These are phyloP conservation scores for Sonneratia alba DNA, from an alignment of 345 rosid species.

Conservation along the genomic window DNA sequence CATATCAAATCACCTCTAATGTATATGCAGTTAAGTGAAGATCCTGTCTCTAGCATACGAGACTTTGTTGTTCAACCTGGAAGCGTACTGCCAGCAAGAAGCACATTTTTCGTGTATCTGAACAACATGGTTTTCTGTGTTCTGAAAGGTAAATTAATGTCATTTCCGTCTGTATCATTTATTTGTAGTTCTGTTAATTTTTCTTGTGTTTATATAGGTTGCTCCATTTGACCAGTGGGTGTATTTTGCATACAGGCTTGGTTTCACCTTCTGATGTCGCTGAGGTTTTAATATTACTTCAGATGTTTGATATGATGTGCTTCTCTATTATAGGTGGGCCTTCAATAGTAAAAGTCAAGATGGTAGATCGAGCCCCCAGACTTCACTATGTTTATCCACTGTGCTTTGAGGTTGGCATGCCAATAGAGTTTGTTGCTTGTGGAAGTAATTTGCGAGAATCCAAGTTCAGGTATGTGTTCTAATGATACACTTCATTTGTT, in stretches of 20 bases:
- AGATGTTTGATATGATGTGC: background rate
- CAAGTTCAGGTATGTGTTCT: conserved; percentile 8
- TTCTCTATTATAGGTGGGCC: conserved; percentile 42
- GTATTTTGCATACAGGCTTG: background rate
- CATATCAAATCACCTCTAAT: background rate
- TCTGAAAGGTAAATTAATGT: conserved; percentile 37
- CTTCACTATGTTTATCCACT: conserved; percentile 82
- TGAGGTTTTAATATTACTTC: background rate
- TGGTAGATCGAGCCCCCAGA: conserved; percentile 46
- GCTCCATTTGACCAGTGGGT: background rate
- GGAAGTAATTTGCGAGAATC: conserved; percentile 60
- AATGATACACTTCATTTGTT: background rate
- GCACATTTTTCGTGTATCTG: conserved; percentile 54
- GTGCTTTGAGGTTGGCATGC: conserved; percentile 90
- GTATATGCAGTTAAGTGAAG: conserved; percentile 54
- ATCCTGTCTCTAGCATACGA: conserved; percentile 52
- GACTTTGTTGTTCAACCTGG: conserved; percentile 63
- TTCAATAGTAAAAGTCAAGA: conserved; percentile 46
- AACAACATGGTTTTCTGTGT: conserved; percentile 62
- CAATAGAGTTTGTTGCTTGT: conserved; percentile 75
- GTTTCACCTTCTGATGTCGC: background rate
- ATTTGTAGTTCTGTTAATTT: conserved; percentile 1
- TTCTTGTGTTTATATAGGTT: background rate
- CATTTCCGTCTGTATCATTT: background rate
- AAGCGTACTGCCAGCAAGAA: conserved; percentile 65